phyloP scores from a whole-genome alignment of 305 asterid species.

The Coffea humblotiana region DNA sequence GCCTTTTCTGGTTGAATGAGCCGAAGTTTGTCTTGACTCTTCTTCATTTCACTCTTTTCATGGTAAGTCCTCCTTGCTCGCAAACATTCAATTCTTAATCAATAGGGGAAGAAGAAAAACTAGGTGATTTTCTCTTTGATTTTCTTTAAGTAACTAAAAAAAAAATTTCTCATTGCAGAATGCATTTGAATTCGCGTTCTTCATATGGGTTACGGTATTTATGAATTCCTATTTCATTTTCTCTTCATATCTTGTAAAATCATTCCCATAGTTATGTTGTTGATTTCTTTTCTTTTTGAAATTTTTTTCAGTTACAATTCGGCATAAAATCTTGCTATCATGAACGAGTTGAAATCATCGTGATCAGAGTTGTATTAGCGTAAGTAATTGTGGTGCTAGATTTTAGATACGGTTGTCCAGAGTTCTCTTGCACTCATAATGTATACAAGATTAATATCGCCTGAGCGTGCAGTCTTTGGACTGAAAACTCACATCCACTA shows the following conservation, averaged over 20 bases:
- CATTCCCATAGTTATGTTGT: neutral
- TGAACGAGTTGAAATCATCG: constrained; percentile 40
- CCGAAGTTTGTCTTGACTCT: constrained; percentile 59
- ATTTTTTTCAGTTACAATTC: constrained; percentile 53
- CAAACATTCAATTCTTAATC: neutral
- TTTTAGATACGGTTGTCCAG: too few species aligned
- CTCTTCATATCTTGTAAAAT: neutral
- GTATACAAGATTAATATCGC: neutral
- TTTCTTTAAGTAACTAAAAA: neutral
- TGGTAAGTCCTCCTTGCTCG: constrained; percentile 28
- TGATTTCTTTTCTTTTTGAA: neutral
- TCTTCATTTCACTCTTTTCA: constrained; percentile 55
- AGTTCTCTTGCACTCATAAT: neutral
- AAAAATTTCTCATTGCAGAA: constrained; percentile 36
- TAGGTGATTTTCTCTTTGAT: neutral
- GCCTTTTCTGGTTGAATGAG: constrained; percentile 58
- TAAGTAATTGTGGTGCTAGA: constrained; percentile 31
- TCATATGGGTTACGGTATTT: constrained; percentile 73
- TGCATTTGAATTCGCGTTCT: constrained; percentile 66
- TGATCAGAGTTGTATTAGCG: constrained; percentile 63
- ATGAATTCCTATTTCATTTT: neutral
- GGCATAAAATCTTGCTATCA: constrained; percentile 76
- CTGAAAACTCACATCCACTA: neutral
- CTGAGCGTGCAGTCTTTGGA: neutral
- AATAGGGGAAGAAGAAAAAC: neutral